Evolutionary conservation across 257 asterid species (phyloP).

Genomic region (Agastache rugosa): DNA sequence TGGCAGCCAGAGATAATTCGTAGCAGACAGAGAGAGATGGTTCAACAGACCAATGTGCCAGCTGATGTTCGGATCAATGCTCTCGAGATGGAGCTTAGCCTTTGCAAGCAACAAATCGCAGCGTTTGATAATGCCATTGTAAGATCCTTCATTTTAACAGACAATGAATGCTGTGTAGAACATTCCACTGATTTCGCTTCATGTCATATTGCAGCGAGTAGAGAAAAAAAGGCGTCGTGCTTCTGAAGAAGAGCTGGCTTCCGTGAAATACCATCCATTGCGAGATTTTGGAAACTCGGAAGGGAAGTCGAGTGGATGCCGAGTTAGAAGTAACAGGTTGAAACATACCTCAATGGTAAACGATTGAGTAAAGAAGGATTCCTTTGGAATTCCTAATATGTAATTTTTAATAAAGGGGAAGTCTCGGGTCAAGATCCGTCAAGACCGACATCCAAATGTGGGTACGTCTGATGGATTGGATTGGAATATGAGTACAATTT

Average conservation of each 20-base stretch:
- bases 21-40: constrained; percentile 68
- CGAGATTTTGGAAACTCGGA: constrained; percentile 42
- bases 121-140: constrained; percentile 67
- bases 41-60: constrained; percentile 76
- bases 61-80: constrained; percentile 62
- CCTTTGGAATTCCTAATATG: not conserved
- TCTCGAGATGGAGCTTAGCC: constrained; percentile 88
- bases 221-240: constrained; percentile 59
- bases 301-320: constrained; percentile 34
- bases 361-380: not conserved
- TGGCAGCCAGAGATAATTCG: constrained; percentile 95
- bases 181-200: not conserved
- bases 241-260: constrained; percentile 68
- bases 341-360: constrained; percentile 44
- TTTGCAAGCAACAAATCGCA: constrained; percentile 80
- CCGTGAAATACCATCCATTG: constrained; percentile 80
- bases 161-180: constrained; percentile 2
- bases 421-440: not conserved
- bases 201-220: constrained; percentile 56
- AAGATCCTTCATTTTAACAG: constrained; percentile 40
- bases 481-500: not conserved
- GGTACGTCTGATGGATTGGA: not conserved
- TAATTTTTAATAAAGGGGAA: not conserved
- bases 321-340: constrained; percentile 53
- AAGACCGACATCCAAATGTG: too few relatives aligned